Percentiles rank a stretch among this genome's conserved stretches.
These are phyloP conservation scores for Nymphaea thermarum DNA, from an alignment of 164 flowering plant species.

Conservation along the genomic window DNA sequence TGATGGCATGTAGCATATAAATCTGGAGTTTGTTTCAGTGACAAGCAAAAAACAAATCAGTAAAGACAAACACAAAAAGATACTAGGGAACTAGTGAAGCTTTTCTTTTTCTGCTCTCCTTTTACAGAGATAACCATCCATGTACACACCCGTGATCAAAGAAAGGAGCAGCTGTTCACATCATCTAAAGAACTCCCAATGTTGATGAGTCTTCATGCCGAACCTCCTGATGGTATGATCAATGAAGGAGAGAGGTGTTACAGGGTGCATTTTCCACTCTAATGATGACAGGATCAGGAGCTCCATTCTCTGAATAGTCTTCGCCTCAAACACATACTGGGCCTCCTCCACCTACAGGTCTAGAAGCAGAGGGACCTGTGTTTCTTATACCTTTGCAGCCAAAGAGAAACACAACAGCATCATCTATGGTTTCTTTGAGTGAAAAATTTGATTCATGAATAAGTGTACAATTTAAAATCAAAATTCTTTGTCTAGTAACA, in stretches of 20 bases:
- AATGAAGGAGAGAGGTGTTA: constrained; percentile 64
- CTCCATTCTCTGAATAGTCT: constrained; percentile 82
- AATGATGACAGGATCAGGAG: constrained; percentile 67
- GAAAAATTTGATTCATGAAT: too few relatives aligned
- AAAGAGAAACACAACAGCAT: constrained; percentile 71
- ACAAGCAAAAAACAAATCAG: neutral
- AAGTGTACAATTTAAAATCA: too few relatives aligned
- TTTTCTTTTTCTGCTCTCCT: neutral
- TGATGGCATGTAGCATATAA: constrained; percentile 34
- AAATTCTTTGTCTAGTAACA: too few relatives aligned
- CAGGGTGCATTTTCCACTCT: constrained; percentile 83
- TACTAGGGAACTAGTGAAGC: too few relatives aligned
- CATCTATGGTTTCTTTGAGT: constrained; percentile 92
- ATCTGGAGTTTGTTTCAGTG: constrained; percentile 24
- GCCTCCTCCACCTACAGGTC: constrained; percentile 71
- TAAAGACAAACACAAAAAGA: neutral
- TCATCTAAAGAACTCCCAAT: constrained; percentile 42
- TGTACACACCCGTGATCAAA: constrained; percentile 38
- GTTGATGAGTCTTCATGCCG: constrained; percentile 31
- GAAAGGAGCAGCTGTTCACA: constrained; percentile 45
- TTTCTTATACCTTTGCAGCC: constrained; percentile 88
- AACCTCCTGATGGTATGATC: constrained; percentile 56
- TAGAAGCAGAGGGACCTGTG: constrained; percentile 64
- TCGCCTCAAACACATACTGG: constrained; percentile 58
- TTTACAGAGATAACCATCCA: neutral